Evolutionary conservation across 345 rosid species (phyloP), one percentile per base, ranked within the genome.

Genomic region (Euphorbia pulcherrima): DNA sequence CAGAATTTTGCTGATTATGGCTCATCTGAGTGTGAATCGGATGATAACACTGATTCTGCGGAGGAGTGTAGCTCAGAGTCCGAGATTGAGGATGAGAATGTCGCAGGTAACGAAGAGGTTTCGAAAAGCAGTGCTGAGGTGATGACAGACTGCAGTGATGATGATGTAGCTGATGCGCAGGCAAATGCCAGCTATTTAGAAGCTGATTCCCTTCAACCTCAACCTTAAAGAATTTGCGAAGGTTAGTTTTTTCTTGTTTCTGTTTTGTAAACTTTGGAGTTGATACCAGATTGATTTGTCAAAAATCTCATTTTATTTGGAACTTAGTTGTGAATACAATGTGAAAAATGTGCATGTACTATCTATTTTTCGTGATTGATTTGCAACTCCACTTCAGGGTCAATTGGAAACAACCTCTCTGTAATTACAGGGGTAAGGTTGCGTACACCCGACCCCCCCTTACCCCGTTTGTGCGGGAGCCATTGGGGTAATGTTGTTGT

Each of bases 1-100:
- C 83, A 94, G 99, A 92, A 88, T 84, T 85, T 82, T 74, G 80
- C 82, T 68, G 95, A 89, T 67, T 96, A 94, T 64, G 77, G 77
- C 80, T 64, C 81, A 23, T 81, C 84, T 26, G 99, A 91, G 57
- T 69, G 68, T 60, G 91, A 85, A 67, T 82, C 90, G 26, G 97
- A 92, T 70, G 98, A 87, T 41, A 79, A 65, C 47, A 71, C 74
- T 39, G 93, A 83, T 79, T 85, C 91, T 56, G 81, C 52, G 33
- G 95, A 83, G 68, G 97, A 89, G 65, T 41, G 79, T 72, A 62
- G 89, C 27, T 81, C 92, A n/a, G 97, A 86, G 78, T 91, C 96
- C 16, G 99, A 92, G 73, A 76, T 39, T 74, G 99, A 94, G 77
- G 97, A 88, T 56, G 97, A 87, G 68, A 88, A 85, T 79, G 86